Evolutionary conservation across 345 rosid species (phyloP).

Genomic region (Arabidopsis thaliana): TAIR10.1 NC_003070.9:26802501-26803000

Average conservation of each 20-base stretch:
- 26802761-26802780: constrained; percentile 26
- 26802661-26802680: background rate
- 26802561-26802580: constrained; percentile 7
- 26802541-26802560: background rate
- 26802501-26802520: background rate
- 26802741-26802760: constrained; percentile 16
- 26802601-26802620: background rate
- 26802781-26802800: constrained; percentile 25
- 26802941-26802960: background rate
- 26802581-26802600: background rate
- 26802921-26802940: background rate
- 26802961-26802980: background rate
- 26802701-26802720: constrained; percentile 2
- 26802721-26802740: constrained; percentile 10
- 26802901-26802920: constrained; percentile 2
- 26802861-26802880: background rate
- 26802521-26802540: background rate
- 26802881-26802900: background rate
- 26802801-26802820: background rate
- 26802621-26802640: background rate
- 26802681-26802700: background rate
- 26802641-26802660: background rate
- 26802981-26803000: background rate
- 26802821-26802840: background rate
- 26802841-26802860: constrained; percentile 1